Base-by-base conservation (phyloP, 345 rosid species). In the Eucalyptus regnans region DNA sequence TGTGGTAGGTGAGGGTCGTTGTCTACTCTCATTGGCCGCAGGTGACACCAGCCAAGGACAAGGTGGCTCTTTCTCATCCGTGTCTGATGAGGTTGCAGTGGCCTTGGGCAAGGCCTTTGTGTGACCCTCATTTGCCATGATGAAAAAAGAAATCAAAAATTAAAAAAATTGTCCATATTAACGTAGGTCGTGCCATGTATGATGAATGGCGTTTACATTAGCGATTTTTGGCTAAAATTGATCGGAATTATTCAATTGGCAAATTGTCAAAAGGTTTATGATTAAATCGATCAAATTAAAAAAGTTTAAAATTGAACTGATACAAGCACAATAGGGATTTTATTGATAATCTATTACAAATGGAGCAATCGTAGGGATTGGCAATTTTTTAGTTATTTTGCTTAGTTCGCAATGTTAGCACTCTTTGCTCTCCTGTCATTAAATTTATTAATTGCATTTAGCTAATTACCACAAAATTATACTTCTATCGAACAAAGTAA, bases 251-350 rank as follows among this genome's bases (percentile, higher is more conserved):
- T 16, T 60, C 31, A 60, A 12, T 60, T 60, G 15, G 2, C 0
- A 60, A 60, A 60, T 60, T 27, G 2, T 60, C 0, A 60, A 27
- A 60, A 60, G 0, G 1, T 27, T 60, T 60, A 27, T 0, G 4
- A 60, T 0, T 62, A 62, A 27, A 62, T 62, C 12, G 8, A 0
- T 12, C 13, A 58, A 58, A 58, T 29, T 27, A 13, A 62, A 60
- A 62, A 4, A 8, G 14, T 62, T 62, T 62, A 62, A 0, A 0
- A 12, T 13, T 62, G 0, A 62, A 62, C 4, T 12, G 1, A 6
- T 2, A 62, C 4, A 3, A 62, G 16, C 31, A 25, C 16, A 62
- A 62, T 29, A 27, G 29, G 0, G 31, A 27, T 13, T 27, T 62
- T 13, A 62, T 62, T 62, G 17, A 29, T 62, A 29, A 62, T 62